Evolutionary conservation across 306 rosid species (phyloP).

Genomic region (Corylus avellana): DNA sequence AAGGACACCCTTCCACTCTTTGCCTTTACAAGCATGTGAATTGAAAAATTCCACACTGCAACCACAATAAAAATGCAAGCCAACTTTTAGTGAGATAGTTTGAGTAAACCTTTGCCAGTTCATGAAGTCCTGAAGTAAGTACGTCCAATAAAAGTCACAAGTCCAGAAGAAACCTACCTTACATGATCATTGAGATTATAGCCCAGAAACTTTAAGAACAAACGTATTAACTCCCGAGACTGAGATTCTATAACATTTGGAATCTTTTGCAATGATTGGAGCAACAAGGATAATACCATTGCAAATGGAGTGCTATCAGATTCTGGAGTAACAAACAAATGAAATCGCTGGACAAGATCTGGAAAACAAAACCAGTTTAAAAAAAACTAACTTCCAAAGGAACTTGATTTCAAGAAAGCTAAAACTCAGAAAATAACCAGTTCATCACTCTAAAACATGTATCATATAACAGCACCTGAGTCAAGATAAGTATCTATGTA

Average conservation of each 20-base stretch:
- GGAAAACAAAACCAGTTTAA: slow-evolving; percentile 38
- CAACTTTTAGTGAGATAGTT: slow-evolving; percentile 19
- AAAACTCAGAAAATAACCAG: background rate
- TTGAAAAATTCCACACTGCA: slow-evolving; percentile 80
- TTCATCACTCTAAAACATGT: background rate
- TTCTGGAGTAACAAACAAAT: slow-evolving; percentile 41
- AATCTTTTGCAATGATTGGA: slow-evolving; percentile 72
- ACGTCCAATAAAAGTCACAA: slow-evolving; percentile 1
- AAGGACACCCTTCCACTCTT: slow-evolving; percentile 80
- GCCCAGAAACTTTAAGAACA: slow-evolving; percentile 79
- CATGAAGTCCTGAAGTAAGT: slow-evolving; percentile 16
- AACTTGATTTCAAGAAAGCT: background rate
- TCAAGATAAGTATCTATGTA: background rate
- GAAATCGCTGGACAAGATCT: slow-evolving; percentile 66
- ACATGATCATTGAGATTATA: slow-evolving; percentile 47
- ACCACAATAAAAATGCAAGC: slow-evolving; percentile 35
- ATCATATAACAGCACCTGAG: background rate
- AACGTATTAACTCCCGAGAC: slow-evolving; percentile 60
- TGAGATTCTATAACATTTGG: slow-evolving; percentile 61
- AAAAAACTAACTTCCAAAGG: slow-evolving; percentile 26
- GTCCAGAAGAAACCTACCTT: slow-evolving; percentile 50
- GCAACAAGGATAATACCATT: slow-evolving; percentile 62
- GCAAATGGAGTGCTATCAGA: slow-evolving; percentile 64
- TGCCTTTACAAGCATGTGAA: slow-evolving; percentile 68
- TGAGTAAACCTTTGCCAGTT: slow-evolving; percentile 7